Base-by-base conservation (phyloP, 768 basidiomycete species). In the Royoungia palumana region DNA sequence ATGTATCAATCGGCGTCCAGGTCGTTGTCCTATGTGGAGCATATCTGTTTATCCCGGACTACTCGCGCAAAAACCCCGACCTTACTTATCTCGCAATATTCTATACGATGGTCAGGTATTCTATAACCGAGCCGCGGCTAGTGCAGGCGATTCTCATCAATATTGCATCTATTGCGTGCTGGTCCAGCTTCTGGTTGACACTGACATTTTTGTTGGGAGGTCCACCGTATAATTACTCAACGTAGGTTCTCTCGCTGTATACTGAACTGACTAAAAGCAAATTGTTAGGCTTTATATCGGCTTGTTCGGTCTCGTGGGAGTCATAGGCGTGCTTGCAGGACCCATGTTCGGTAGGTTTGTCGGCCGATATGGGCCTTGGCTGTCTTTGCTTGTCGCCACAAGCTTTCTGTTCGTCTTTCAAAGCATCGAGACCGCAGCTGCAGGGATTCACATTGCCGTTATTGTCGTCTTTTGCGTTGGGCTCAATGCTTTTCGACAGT, bases 251-350 rank as follows among this genome's bases (percentile, higher is more conserved):
- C 24, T 38, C n/a, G 2, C 21, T 10, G 9, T 5, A 3, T 5
- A 1, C 6, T 10, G 41, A 41, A 25, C 21, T 32, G 17, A n/a
- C 28, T 54, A 24, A 60, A 37, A 44, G 7, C 14, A 11, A 34
- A 12, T 3, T 25, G 17, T 4, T n/a, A 46, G 55, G 40, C 52
- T 59, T 30, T 62, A 66, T 17, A 76, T 76, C 43, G 77, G 77
- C 28, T 58, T 79, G n/a, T 75, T 78, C 52, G 77, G 75, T 20
- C 68, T 79, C 6, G 46, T 78, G 9, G 77, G 78, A 13, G 62
- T 73, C 37, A 53, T 43, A 20, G 76, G 70, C 21, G 65, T 74
- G 20, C 34, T 57, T 12, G 50, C 28, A 6, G 64, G 63, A 0
- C 58, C 62, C 5, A 17, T 60, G 20, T 58, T 61, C 0, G 65